These are phyloP conservation scores for Prunus armeniaca DNA, from an alignment of 306 rosid genomes.

Conservation along the genomic window DNA sequence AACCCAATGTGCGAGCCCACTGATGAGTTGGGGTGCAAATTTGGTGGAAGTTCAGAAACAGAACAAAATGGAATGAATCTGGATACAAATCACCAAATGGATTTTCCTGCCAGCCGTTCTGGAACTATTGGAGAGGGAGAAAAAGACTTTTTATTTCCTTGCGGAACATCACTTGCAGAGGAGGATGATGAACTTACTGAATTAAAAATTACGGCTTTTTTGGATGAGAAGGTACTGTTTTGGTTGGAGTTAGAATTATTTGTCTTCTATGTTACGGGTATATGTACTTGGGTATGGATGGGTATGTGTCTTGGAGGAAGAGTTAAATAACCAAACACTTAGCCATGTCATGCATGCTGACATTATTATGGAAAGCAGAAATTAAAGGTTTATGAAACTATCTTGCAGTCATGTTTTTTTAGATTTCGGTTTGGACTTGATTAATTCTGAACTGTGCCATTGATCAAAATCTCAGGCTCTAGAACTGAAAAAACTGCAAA, in stretches of 20 bases:
- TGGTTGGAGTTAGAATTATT: conserved; percentile 9
- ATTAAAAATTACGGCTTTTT: conserved; percentile 80
- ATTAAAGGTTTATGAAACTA: not conserved
- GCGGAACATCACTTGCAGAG: conserved; percentile 69
- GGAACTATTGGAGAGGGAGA: conserved; percentile 43
- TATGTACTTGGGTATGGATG: not conserved
- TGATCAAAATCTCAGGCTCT: conserved; percentile 61
- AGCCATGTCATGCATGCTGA: not conserved
- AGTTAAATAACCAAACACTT: not conserved
- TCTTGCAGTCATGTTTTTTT: conserved; percentile 11
- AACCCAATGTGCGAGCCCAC: conserved; percentile 91
- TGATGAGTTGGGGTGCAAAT: conserved; percentile 72
- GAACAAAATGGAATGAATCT: conserved; percentile 40
- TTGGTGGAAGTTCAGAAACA: conserved; percentile 50
- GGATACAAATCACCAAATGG: conserved; percentile 30
- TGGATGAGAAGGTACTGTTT: conserved; percentile 86
- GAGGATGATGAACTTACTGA: conserved; percentile 96
- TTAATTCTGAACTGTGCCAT: conserved; percentile 12
- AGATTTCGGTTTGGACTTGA: conserved; percentile 4
- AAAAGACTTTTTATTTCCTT: conserved; percentile 62
- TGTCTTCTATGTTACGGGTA: not conserved
- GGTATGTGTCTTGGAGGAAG: not conserved
- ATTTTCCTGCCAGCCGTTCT: conserved; percentile 38
- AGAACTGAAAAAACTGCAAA: conserved; percentile 90
- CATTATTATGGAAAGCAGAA: not conserved